Evolutionary conservation across 73 alveolate species (phyloP).

Genomic region (Paramecium bursaria): DNA sequence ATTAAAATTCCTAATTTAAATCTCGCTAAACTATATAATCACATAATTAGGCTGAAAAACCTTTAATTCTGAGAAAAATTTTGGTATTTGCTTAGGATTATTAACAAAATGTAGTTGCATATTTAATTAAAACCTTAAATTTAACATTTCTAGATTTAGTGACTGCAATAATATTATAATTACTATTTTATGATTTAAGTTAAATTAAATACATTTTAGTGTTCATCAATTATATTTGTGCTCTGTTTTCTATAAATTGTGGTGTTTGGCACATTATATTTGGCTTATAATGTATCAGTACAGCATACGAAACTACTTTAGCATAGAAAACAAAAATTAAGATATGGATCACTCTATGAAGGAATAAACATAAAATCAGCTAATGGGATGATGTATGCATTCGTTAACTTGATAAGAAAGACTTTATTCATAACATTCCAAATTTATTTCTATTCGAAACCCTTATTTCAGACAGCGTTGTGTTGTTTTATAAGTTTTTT

Average conservation of each 20-base stretch:
- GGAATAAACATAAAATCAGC: conserved; percentile 13
- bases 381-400: conserved; percentile 31
- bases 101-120: background rate
- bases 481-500: conserved; percentile 36
- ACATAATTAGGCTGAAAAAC: no score
- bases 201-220: background rate
- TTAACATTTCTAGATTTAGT: conserved; percentile 36
- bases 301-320: background rate
- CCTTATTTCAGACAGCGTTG: conserved; percentile 23
- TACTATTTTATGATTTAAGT: background rate
- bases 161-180: conserved; percentile 7
- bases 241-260: no score
- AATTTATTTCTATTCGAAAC: conserved; percentile 17
- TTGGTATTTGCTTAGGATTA: no score
- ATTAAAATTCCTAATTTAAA: no score
- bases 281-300: conserved; percentile 10
- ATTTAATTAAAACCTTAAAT: conserved; percentile 16
- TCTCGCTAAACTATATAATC: no score
- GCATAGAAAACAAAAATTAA: background rate
- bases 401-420: conserved; percentile 16
- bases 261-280: background rate
- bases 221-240: no score
- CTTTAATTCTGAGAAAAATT: no score
- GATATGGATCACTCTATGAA: conserved; percentile 47
- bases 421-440: conserved; percentile 9